These are phyloP conservation scores for Thermomucor indicae-seudaticae DNA, from an alignment of 371 early-diverging fungal genomes.

Conservation along the genomic window DNA sequence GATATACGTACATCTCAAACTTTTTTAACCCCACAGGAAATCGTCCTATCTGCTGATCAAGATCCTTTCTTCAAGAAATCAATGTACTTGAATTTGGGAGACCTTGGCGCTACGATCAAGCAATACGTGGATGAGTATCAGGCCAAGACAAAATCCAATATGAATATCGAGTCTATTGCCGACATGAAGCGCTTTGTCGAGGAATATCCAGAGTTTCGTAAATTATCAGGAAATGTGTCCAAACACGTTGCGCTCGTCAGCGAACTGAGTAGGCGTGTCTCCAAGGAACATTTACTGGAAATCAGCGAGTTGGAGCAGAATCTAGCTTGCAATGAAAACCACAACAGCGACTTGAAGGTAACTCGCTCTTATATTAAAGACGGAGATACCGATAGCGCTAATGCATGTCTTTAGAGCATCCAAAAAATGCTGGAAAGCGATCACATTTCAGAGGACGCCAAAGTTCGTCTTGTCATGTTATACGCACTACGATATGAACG, in stretches of 20 bases:
- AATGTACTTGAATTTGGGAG: slow-evolving; percentile 91
- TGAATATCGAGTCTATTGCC: slow-evolving; percentile 88
- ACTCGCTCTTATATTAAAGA: background rate
- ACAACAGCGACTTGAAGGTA: slow-evolving; percentile 77
- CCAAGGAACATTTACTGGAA: slow-evolving; percentile 68
- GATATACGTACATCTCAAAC: too few species aligned
- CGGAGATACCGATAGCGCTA: background rate
- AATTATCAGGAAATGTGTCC: slow-evolving; percentile 91
- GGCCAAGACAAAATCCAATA: slow-evolving; percentile 78
- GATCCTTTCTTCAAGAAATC: slow-evolving; percentile 89
- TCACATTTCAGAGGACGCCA: slow-evolving; percentile 68
- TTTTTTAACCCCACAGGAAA: slow-evolving; percentile 52
- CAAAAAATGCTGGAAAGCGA: slow-evolving; percentile 65
- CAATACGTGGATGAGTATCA: slow-evolving; percentile 93
- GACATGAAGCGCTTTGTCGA: slow-evolving; percentile 99
- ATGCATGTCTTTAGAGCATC: slow-evolving; percentile 33
- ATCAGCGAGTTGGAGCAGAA: slow-evolving; percentile 94
- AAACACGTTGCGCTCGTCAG: slow-evolving; percentile 96
- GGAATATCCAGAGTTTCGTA: slow-evolving; percentile 95
- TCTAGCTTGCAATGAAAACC: slow-evolving; percentile 85
- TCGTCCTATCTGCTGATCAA: slow-evolving; percentile 82
- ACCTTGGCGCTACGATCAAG: slow-evolving; percentile 91
- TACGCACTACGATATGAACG: slow-evolving; percentile 92
- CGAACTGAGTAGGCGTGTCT: slow-evolving; percentile 84
- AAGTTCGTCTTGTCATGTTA: slow-evolving; percentile 76